These are phyloP conservation scores for Rhododendron ferrugineum DNA, from an alignment of 148 eudicot genomes.

Conservation along the genomic window DNA sequence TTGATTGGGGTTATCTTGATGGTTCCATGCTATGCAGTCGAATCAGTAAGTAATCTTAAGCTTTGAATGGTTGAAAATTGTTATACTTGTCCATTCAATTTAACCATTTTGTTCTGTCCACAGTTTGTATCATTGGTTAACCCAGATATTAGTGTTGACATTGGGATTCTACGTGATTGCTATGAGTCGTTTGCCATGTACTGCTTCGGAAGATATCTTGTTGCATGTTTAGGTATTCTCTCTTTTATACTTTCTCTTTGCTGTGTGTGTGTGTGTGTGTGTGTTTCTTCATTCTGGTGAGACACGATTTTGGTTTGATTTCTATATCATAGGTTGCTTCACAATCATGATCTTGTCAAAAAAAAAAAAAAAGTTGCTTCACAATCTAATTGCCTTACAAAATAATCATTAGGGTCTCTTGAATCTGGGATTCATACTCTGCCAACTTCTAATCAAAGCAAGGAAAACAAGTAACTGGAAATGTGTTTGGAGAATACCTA, in stretches of 20 bases:
- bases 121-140: conserved; percentile 86
- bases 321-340: neutral
- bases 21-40: conserved; percentile 95
- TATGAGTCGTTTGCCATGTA: conserved; percentile 99
- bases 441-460: neutral
- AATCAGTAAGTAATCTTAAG: conserved; percentile 63
- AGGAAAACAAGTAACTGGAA: neutral
- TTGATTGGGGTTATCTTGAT: conserved; percentile 88
- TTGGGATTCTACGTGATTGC: conserved; percentile 90
- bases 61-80: neutral
- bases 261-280: too few species aligned
- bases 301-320: neutral
- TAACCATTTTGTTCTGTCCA: conserved; percentile 15
- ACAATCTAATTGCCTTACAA: neutral
- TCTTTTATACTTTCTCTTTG: conserved; percentile 9
- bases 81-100: neutral
- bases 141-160: conserved; percentile 88
- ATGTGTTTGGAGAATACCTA: neutral
- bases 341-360: neutral
- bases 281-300: neutral
- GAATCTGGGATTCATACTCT: neutral
- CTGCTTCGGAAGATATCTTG: conserved; percentile 96
- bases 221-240: conserved; percentile 86
- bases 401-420: neutral
- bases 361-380: neutral